Evolutionary conservation across 129 eudicot species (phyloP).

Genomic region (Glebionis coronaria): DNA sequence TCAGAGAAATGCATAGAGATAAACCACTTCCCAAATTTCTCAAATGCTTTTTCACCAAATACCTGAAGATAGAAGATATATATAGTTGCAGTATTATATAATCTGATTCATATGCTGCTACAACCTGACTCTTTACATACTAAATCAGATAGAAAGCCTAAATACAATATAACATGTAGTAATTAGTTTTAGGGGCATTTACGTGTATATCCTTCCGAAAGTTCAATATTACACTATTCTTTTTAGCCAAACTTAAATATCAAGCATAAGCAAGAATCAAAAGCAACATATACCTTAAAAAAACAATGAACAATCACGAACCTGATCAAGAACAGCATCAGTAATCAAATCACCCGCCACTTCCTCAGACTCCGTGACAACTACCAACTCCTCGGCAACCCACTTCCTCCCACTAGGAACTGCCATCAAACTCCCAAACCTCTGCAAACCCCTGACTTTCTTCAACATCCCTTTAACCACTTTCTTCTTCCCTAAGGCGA

Average conservation of each 20-base stretch:
- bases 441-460: constrained; percentile 78
- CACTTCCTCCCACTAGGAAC: constrained; percentile 69
- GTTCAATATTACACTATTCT: no score
- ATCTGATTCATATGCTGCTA: background rate
- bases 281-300: no score
- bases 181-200: no score
- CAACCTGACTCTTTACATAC: background rate
- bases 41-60: constrained; percentile 86
- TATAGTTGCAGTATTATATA: background rate
- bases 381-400: constrained; percentile 70
- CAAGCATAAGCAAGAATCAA: no score
- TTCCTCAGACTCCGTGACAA: constrained; percentile 77
- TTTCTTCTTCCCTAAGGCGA: constrained; percentile 85
- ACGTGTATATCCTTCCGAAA: no score
- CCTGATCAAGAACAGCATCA: constrained; percentile 93
- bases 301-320: no score
- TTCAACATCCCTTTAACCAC: constrained; percentile 68
- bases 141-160: background rate
- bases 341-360: constrained; percentile 90
- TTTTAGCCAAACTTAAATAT: no score
- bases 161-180: no score
- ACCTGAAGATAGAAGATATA: constrained; percentile 44
- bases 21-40: constrained; percentile 77
- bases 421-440: constrained; percentile 61
- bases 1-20: constrained; percentile 98